phyloP scores from a whole-genome alignment of 2,329 filamentous ascomycete species.

The Diplodia intermedia region DNA sequence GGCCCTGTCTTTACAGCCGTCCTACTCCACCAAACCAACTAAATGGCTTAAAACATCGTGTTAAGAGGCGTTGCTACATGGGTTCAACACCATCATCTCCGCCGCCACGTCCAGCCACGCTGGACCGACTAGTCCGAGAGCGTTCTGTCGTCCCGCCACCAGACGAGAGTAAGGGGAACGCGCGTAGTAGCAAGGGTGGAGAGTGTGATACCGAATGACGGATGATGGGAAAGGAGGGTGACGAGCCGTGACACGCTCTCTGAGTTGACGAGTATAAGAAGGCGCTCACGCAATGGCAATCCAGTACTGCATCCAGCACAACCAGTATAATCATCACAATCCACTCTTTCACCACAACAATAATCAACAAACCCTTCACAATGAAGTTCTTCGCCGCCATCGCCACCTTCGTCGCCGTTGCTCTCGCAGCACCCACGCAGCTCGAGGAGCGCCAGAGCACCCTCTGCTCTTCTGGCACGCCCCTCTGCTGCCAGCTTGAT shows the following conservation, averaged over 20 bases:
- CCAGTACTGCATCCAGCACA: neutral
- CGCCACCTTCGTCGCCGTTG: slow-evolving; percentile 90
- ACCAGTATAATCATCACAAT: neutral
- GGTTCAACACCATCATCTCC: slow-evolving; percentile 24
- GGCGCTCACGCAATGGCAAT: slow-evolving; percentile 7
- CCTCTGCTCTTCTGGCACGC: slow-evolving; percentile 22
- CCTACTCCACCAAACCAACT: neutral
- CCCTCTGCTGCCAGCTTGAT: slow-evolving; percentile 30
- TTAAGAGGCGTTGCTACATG: slow-evolving; percentile 10
- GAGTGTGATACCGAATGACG: slow-evolving; percentile 6
- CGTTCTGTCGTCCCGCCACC: slow-evolving; percentile 1
- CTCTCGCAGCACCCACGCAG: slow-evolving; percentile 67
- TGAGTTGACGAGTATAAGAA: slow-evolving; percentile 9
- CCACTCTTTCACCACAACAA: neutral
- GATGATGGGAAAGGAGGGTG: neutral
- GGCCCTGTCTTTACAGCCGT: neutral
- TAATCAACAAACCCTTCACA: neutral
- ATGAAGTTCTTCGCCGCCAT: slow-evolving; percentile 48
- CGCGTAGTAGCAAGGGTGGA: slow-evolving; percentile 10
- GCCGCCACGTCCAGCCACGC: slow-evolving; percentile 15
- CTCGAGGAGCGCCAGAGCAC: slow-evolving; percentile 14
- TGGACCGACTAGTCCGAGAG: neutral
- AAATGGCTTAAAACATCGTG: neutral
- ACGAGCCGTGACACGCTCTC: too few species aligned
- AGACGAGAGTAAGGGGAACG: neutral